Evolutionary conservation across 768 basidiomycete species (phyloP).

Genomic region (Lentinula aciculospora): DNA sequence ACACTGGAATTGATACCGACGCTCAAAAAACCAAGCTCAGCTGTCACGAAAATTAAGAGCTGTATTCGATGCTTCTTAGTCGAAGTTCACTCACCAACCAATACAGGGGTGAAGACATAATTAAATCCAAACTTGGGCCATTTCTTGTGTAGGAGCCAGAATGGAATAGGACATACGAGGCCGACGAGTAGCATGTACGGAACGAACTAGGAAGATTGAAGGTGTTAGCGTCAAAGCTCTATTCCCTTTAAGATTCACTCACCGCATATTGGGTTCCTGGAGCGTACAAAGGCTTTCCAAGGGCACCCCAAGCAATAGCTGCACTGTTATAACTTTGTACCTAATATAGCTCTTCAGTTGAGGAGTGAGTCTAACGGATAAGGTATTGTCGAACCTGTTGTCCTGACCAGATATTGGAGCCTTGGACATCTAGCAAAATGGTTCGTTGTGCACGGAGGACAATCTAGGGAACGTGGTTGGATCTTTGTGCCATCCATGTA

Average conservation of each 20-base stretch:
- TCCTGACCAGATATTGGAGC: slow-evolving; percentile 50
- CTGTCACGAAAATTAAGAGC: slow-evolving; percentile 8
- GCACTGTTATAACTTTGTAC: slow-evolving; percentile 44
- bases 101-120: slow-evolving; percentile 32
- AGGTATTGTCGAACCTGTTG: slow-evolving; percentile 31
- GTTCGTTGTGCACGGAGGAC: slow-evolving; percentile 28
- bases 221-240: neutral
- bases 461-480: slow-evolving; percentile 9
- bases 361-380: neutral
- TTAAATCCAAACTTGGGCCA: slow-evolving; percentile 43
- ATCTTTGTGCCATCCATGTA: neutral
- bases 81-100: slow-evolving; percentile 22
- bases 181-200: slow-evolving; percentile 39
- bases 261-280: slow-evolving; percentile 39
- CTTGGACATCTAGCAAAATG: slow-evolving; percentile 38
- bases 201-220: slow-evolving; percentile 28
- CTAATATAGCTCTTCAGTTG: slow-evolving; percentile 5
- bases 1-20: slow-evolving; percentile 37
- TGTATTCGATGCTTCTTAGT: neutral
- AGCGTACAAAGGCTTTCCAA: slow-evolving; percentile 40
- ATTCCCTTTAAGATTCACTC: slow-evolving; percentile 10
- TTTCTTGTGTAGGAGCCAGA: slow-evolving; percentile 40
- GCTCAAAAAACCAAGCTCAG: slow-evolving; percentile 18
- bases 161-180: slow-evolving; percentile 44
- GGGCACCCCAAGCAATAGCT: slow-evolving; percentile 52